Evolutionary conservation across 495 filamentous ascomycete genomes (phyloP).

Genomic region (Penicillium bialowiezense): DNA sequence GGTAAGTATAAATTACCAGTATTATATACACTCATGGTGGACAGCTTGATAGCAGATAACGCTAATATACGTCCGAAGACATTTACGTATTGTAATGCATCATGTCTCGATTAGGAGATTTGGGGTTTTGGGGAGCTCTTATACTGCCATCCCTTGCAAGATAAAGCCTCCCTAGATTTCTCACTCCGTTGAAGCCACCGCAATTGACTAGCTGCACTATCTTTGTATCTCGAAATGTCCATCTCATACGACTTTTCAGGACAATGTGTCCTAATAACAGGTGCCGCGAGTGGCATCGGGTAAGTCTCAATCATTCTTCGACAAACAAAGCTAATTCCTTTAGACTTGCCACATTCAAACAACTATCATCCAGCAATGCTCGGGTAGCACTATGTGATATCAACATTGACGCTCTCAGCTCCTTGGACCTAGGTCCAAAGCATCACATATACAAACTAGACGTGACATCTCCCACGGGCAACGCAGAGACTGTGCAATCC

Average conservation of each 20-base stretch:
- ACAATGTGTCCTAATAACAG: slow-evolving; percentile 42
- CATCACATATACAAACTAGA: slow-evolving; percentile 35
- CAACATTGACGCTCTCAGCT: slow-evolving; percentile 23
- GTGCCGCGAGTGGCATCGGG: slow-evolving; percentile 54
- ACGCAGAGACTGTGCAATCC: slow-evolving; percentile 25
- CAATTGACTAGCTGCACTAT: too few relatives aligned
- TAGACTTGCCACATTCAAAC: slow-evolving; percentile 39
- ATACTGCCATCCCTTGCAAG: too few relatives aligned
- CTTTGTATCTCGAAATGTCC: neutral
- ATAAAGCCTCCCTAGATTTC: too few relatives aligned
- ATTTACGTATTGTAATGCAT: too few relatives aligned
- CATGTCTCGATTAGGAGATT: too few relatives aligned
- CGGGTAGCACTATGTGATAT: slow-evolving; percentile 46
- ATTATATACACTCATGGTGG: too few relatives aligned
- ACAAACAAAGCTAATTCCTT: neutral
- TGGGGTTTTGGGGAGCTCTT: too few relatives aligned
- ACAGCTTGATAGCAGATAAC: too few relatives aligned
- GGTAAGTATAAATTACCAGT: neutral
- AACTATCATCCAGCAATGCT: slow-evolving; percentile 40
- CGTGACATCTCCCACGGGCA: slow-evolving; percentile 16
- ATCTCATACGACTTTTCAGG: neutral
- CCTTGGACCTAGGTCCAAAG: slow-evolving; percentile 13
- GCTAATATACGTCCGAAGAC: too few relatives aligned
- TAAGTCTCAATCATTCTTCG: slow-evolving; percentile 8
- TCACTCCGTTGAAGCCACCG: too few relatives aligned